phyloP scores from a whole-genome alignment of 306 rosid genomes.

The Cicer arietinum region DNA sequence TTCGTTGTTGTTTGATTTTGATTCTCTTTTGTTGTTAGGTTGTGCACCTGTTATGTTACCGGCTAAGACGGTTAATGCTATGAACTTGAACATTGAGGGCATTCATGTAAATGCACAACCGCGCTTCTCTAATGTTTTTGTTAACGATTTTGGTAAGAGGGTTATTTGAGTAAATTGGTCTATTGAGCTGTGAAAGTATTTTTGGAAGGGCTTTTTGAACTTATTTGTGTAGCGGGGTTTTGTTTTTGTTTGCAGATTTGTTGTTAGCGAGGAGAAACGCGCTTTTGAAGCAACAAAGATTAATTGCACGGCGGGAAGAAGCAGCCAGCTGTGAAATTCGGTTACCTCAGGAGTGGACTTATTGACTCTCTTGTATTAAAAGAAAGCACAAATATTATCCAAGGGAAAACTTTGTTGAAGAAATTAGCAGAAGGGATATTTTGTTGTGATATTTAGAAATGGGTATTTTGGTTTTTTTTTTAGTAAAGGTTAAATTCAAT shows the following conservation, averaged over 20 bases:
- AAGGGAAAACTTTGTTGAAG: background rate
- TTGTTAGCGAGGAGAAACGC: slow-evolving; percentile 59
- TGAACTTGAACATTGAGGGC: slow-evolving; percentile 56
- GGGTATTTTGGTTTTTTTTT: slow-evolving; percentile 42
- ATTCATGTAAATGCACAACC: slow-evolving; percentile 36
- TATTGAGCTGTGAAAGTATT: background rate
- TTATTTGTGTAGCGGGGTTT: background rate
- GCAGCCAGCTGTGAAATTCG: slow-evolving; percentile 58
- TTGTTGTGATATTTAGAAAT: slow-evolving; percentile 39
- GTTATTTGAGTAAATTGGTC: background rate
- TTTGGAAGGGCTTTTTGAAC: background rate
- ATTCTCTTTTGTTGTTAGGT: slow-evolving; percentile 40
- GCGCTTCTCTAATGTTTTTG: slow-evolving; percentile 44
- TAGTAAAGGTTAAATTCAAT: slow-evolving; percentile 49
- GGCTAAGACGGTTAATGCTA: slow-evolving; percentile 57
- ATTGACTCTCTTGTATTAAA: slow-evolving; percentile 41
- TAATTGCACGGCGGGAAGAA: slow-evolving; percentile 53
- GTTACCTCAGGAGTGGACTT: slow-evolving; percentile 89
- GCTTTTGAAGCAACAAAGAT: slow-evolving; percentile 53
- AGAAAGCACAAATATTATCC: background rate
- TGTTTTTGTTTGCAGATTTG: slow-evolving; percentile 48
- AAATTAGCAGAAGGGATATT: slow-evolving; percentile 27
- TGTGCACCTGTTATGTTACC: slow-evolving; percentile 58
- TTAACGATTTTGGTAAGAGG: slow-evolving; percentile 54
- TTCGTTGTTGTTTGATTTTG: background rate